A percentile compares a stretch with the other conserved stretches of the same genome.
Conservation (phyloP, 805 yeast species). For the Hanseniaspora guilliermondii region DNA sequence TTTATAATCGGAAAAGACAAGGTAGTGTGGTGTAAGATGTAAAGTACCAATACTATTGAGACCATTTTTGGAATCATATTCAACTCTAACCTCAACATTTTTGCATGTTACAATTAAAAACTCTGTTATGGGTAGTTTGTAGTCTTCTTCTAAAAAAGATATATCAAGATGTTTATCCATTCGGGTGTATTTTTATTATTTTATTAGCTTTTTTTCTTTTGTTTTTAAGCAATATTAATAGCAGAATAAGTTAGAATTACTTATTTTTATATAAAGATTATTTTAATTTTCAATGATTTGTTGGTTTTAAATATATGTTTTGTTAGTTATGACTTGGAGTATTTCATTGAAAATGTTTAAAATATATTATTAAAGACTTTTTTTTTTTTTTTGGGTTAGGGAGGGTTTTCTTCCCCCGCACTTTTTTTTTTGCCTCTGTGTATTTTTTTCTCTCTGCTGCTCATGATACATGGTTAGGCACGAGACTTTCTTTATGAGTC, state of each 20-base stretch:
- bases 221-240: too few species aligned
- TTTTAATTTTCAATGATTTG: too few species aligned
- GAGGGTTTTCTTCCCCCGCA: background rate
- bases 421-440: background rate
- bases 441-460: background rate
- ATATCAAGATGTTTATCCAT: background rate
- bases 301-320: too few species aligned
- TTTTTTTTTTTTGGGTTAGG: too few species aligned
- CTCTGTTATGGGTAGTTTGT: background rate
- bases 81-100: conserved; percentile 14
- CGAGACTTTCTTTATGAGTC: too few species aligned
- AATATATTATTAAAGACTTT: background rate
- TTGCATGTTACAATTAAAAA: conserved; percentile 9
- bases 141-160: conserved; percentile 5
- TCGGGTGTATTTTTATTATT: background rate
- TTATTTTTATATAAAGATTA: background rate
- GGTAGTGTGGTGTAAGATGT: conserved; percentile 60
- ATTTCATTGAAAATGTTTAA: too few species aligned
- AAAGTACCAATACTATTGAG: conserved; percentile 34
- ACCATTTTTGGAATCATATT: conserved; percentile 3
- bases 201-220: background rate
- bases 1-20: conserved; percentile 60
- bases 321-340: too few species aligned
- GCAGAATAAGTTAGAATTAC: background rate
- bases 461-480: too few species aligned